These are phyloP conservation scores for Colletotrichum gigasporum DNA, from an alignment of 2,329 filamentous ascomycete species.

Conservation along the genomic window DNA sequence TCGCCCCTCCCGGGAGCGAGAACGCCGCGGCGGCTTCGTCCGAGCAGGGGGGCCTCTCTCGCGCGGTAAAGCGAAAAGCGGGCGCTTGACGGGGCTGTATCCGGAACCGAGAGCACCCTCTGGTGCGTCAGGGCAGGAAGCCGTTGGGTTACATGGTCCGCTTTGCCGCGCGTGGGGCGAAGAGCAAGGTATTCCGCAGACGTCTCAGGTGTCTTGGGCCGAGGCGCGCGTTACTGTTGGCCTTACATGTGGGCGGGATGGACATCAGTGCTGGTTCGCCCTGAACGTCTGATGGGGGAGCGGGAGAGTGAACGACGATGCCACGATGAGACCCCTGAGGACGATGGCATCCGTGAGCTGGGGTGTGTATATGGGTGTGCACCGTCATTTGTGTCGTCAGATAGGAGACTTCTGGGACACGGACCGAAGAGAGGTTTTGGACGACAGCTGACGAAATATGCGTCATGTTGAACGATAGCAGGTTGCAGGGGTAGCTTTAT, in stretches of 20 bases:
- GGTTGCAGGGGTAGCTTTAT: not conserved
- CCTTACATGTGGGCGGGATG: constrained; percentile 3
- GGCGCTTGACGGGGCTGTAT: constrained; percentile 27
- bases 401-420: constrained; percentile 3
- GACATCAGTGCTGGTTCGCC: not conserved
- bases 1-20: constrained; percentile 1
- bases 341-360: not conserved
- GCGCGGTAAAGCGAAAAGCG: constrained; percentile 45
- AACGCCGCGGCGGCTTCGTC: constrained; percentile 29
- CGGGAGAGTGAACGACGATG: not conserved
- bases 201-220: constrained; percentile 24
- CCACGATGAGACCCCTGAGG: not conserved
- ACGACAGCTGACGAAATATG: constrained; percentile 6
- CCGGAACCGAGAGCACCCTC: not conserved
- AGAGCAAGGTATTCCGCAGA: constrained; percentile 3
- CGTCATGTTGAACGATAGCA: not conserved
- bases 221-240: constrained; percentile 4
- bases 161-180: constrained; percentile 4
- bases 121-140: not conserved
- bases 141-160: not conserved
- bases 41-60: constrained; percentile 35
- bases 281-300: not conserved
- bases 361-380: not conserved
- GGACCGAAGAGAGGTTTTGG: constrained; percentile 9
- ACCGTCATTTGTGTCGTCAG: constrained; percentile 21